Conservation (phyloP, 306 rosid species). For the barrel medic (Medicago truncatula) region DNA sequence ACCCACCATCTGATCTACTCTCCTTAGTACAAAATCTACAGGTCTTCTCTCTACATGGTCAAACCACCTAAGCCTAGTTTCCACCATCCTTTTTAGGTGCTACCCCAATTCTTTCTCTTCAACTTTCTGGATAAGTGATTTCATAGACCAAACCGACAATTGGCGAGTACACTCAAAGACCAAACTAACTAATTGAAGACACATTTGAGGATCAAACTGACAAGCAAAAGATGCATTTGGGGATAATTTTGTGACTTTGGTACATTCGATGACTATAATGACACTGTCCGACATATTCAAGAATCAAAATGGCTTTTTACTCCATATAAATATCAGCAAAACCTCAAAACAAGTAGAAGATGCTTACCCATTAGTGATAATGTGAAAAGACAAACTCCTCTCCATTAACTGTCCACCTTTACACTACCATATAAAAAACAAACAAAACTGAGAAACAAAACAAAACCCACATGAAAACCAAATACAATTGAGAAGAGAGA, state of each 20-base stretch:
- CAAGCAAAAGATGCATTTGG: not conserved
- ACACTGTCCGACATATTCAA: not conserved
- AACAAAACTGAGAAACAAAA: slow-evolving; percentile 35
- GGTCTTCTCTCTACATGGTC: too few relatives aligned
- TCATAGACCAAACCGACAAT: not conserved
- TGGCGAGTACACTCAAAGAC: not conserved
- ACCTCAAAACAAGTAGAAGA: slow-evolving; percentile 30
- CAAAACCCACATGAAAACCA: slow-evolving; percentile 1
- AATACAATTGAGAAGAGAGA: slow-evolving; percentile 17
- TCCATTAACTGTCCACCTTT: slow-evolving; percentile 74
- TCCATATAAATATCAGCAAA: slow-evolving; percentile 3
- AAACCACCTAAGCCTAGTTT: too few relatives aligned
- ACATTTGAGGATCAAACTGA: not conserved
- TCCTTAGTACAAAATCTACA: too few relatives aligned
- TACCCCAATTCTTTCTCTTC: too few relatives aligned
- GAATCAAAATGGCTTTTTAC: not conserved
- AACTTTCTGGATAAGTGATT: too few relatives aligned
- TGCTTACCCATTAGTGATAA: slow-evolving; percentile 65
- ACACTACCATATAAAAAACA: slow-evolving; percentile 59
- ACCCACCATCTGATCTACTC: too few relatives aligned
- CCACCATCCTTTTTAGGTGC: too few relatives aligned
- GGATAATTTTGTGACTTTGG: not conserved
- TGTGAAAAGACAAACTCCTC: slow-evolving; percentile 91
- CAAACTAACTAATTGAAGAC: not conserved
- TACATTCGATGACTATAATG: not conserved